A percentile compares a stretch with the other conserved stretches of the same genome.
Conservation (phyloP, 352 stramenopile genomes). For the Globisporangium nodosum region DNA sequence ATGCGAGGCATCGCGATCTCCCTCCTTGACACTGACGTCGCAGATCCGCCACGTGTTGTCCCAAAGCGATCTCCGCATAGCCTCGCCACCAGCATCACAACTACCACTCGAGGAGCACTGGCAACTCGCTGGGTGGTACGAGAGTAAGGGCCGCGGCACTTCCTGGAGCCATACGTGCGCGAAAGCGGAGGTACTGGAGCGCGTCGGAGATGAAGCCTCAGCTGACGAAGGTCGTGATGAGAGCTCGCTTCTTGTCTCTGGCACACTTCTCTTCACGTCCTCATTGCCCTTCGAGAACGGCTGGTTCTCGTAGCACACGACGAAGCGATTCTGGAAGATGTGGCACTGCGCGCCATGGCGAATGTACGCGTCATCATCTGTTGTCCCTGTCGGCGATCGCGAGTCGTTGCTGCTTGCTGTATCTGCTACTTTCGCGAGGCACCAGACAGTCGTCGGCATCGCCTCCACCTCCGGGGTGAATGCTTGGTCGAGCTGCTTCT, state of each 20-base stretch:
- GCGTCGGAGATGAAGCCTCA: neutral
- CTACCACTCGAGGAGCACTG: neutral
- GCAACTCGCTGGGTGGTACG: constrained; percentile 7
- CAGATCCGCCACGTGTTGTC: constrained; percentile 18
- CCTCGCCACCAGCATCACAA: neutral
- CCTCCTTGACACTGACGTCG: constrained; percentile 6
- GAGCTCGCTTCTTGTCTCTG: neutral
- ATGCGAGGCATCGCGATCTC: neutral
- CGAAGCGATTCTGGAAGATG: constrained; percentile 15
- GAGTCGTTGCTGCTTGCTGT: neutral
- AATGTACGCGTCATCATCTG: constrained; percentile 10
- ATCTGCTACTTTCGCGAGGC: constrained; percentile 6
- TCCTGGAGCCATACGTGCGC: constrained; percentile 13
- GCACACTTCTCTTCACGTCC: neutral
- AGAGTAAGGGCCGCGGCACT: neutral
- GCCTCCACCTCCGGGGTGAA: constrained; percentile 1
- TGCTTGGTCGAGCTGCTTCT: constrained; percentile 10
- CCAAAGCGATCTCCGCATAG: neutral
- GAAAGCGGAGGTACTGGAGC: neutral
- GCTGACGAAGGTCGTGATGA: neutral
- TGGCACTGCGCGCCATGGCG: constrained; percentile 6
- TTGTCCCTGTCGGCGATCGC: too few species aligned
- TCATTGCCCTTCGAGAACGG: neutral
- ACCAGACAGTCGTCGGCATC: constrained; percentile 16
- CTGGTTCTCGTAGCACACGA: constrained; percentile 21